phyloP scores from a whole-genome alignment of 441 rosid genomes.

The Flueggea neowawraea region DNA sequence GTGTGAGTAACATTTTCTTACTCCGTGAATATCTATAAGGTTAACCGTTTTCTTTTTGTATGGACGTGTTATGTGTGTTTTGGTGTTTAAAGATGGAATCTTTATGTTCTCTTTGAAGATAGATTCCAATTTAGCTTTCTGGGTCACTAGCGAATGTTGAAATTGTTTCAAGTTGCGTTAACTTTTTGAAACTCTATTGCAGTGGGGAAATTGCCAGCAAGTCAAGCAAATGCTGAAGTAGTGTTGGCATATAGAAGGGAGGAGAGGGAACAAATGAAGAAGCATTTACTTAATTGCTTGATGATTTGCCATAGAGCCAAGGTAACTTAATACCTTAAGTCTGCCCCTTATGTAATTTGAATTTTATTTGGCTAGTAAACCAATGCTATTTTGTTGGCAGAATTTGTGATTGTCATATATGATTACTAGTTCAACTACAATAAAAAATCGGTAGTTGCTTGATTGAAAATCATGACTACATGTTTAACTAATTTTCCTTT shows the following conservation, averaged over 20 bases:
- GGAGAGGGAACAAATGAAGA: conserved; percentile 42
- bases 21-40: neutral
- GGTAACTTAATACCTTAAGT: conserved; percentile 21
- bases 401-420: too few species aligned
- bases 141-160: neutral
- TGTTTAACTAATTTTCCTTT: neutral
- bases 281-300: conserved; percentile 42
- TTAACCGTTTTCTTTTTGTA: neutral
- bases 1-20: conserved; percentile 24
- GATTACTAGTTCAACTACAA: too few species aligned
- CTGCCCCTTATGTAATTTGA: neutral
- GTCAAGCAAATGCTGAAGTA: conserved; percentile 48
- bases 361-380: neutral
- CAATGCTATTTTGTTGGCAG: too few species aligned
- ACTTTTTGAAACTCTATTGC: conserved; percentile 14
- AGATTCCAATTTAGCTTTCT: too few species aligned
- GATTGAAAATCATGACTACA: neutral
- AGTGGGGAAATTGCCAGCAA: conserved; percentile 75
- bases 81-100: too few species aligned
- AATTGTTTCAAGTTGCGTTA: neutral
- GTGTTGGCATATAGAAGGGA: conserved; percentile 44
- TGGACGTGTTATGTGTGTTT: too few species aligned
- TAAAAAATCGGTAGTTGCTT: too few species aligned
- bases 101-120: too few species aligned
- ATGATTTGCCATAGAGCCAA: conserved; percentile 31